Conservation (phyloP, 345 rosid genomes). For the Xanthoceras sorbifolium region DNA sequence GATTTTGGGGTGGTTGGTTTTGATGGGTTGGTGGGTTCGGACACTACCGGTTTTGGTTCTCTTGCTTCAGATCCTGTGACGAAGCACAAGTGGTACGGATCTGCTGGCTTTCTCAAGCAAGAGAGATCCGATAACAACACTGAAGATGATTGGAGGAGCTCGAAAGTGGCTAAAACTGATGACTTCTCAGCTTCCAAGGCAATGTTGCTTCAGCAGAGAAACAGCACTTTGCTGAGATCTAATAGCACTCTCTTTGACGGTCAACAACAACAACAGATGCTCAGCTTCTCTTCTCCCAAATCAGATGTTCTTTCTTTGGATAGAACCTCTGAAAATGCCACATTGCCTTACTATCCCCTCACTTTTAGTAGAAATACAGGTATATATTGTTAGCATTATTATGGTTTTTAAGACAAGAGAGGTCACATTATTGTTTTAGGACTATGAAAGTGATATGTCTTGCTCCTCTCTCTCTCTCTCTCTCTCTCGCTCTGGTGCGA, state of each 20-base stretch:
- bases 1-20: constrained; percentile 56
- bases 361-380: constrained; percentile 44
- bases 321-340: constrained; percentile 25
- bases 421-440: constrained; percentile 13
- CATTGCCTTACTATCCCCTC: constrained; percentile 51
- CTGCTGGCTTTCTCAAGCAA: constrained; percentile 63
- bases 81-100: constrained; percentile 56
- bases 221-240: constrained; percentile 37
- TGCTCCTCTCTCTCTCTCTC: neutral
- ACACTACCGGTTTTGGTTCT: constrained; percentile 27
- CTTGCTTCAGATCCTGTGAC: constrained; percentile 54
- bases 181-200: constrained; percentile 38
- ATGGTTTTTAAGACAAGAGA: neutral
- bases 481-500: too few relatives aligned
- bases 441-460: constrained; percentile 18
- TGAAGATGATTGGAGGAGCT: constrained; percentile 53
- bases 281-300: constrained; percentile 62
- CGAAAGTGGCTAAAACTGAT: constrained; percentile 50
- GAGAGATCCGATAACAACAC: constrained; percentile 35
- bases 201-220: constrained; percentile 37
- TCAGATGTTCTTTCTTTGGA: constrained; percentile 36
- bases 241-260: constrained; percentile 39
- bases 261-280: constrained; percentile 51
- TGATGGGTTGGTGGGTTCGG: constrained; percentile 52
- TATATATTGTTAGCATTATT: constrained; percentile 5